Percentiles rank a stretch among this genome's conserved stretches.
phyloP scores from a whole-genome alignment of 345 rosid genomes.

The Theobroma cacao region DNA sequence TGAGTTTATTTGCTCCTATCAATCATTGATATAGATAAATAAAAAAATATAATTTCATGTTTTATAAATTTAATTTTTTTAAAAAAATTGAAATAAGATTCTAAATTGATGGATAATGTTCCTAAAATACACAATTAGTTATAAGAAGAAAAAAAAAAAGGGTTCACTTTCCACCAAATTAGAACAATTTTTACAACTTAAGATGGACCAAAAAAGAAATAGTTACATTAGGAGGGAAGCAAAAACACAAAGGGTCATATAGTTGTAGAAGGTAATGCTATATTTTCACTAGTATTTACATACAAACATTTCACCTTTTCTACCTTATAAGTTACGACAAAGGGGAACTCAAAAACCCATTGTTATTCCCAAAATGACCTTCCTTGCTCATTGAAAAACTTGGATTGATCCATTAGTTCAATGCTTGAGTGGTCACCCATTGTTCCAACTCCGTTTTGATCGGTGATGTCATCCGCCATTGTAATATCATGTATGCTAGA shows the following conservation, averaged over 20 bases:
- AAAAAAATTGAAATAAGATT: too few relatives aligned
- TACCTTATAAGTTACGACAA: background rate
- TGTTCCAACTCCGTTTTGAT: background rate
- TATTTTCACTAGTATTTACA: background rate
- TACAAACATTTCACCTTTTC: background rate
- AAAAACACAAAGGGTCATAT: too few relatives aligned
- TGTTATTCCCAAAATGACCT: background rate
- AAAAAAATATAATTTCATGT: too few relatives aligned
- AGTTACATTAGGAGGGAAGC: too few relatives aligned
- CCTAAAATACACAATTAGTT: too few relatives aligned
- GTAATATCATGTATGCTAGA: constrained; percentile 86
- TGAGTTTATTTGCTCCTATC: too few relatives aligned
- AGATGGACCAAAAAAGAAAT: too few relatives aligned
- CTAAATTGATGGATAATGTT: too few relatives aligned
- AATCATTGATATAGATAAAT: too few relatives aligned
- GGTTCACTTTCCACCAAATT: background rate
- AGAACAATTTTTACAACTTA: background rate
- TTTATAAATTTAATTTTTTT: too few relatives aligned
- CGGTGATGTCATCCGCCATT: constrained; percentile 18
- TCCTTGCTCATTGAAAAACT: background rate
- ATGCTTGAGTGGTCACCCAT: background rate
- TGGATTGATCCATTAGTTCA: background rate
- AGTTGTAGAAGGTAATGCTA: too few relatives aligned
- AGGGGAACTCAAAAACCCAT: background rate
- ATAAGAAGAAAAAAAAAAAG: too few relatives aligned